A percentile compares a stretch with the other conserved stretches of the same genome.
phyloP scores from a whole-genome alignment of 768 basidiomycete genomes.

The Chalciporus sphaerocephalus region DNA sequence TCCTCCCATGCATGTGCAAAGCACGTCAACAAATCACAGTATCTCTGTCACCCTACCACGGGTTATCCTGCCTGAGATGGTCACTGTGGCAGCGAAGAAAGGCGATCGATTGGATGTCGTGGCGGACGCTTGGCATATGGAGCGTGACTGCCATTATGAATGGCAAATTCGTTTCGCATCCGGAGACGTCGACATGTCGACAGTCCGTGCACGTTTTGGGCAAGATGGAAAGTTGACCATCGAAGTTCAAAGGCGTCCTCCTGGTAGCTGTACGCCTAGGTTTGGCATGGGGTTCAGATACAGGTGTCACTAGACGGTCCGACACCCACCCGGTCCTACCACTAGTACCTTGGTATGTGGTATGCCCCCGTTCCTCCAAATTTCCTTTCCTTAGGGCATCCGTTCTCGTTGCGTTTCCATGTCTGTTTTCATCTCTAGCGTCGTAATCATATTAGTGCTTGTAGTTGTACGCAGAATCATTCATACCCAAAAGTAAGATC shows the following conservation, averaged over 20 bases:
- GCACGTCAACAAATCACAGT: slow-evolving; percentile 38
- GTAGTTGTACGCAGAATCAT: slow-evolving; percentile 24
- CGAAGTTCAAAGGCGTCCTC: slow-evolving; percentile 35
- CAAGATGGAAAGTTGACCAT: slow-evolving; percentile 45
- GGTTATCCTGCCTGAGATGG: slow-evolving; percentile 54
- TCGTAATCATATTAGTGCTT: slow-evolving; percentile 22
- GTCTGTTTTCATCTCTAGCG: slow-evolving; percentile 6
- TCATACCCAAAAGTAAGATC: slow-evolving; percentile 9
- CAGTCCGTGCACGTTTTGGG: slow-evolving; percentile 48
- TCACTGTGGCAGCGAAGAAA: slow-evolving; percentile 56
- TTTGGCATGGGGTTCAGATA: slow-evolving; percentile 31
- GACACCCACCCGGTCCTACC: not conserved
- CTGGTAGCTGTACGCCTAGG: slow-evolving; percentile 20
- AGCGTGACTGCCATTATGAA: slow-evolving; percentile 57
- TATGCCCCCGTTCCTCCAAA: not conserved
- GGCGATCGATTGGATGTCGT: slow-evolving; percentile 54
- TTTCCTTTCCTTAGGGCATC: not conserved
- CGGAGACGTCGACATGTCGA: slow-evolving; percentile 51
- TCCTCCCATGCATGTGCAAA: slow-evolving; percentile 44
- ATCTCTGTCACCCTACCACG: slow-evolving; percentile 48
- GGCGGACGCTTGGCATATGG: slow-evolving; percentile 61
- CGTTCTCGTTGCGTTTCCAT: slow-evolving; percentile 5
- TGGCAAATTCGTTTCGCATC: slow-evolving; percentile 56
- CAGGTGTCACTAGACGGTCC: slow-evolving; percentile 18
- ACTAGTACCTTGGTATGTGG: slow-evolving; percentile 5